phyloP scores from a whole-genome alignment of 305 asterid genomes.

The Solanum chacoense region DNA sequence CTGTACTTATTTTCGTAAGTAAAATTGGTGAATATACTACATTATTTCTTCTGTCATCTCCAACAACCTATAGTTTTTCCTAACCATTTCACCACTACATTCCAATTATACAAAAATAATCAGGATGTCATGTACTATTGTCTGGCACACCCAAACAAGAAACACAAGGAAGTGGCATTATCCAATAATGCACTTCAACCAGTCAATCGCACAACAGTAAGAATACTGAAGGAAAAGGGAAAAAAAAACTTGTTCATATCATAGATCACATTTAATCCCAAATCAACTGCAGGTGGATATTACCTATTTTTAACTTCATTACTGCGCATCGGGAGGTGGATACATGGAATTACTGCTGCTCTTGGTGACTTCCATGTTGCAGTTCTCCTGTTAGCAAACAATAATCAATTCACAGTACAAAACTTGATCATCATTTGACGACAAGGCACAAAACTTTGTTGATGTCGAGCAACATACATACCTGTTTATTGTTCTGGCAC shows the following conservation, averaged over 20 bases:
- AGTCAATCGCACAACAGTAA: not conserved
- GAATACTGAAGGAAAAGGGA: not conserved
- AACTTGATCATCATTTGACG: not conserved
- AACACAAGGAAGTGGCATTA: not conserved
- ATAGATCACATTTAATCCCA: not conserved
- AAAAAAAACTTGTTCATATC: not conserved
- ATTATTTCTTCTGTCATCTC: not conserved
- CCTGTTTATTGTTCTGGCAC: not conserved
- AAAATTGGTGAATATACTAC: not conserved
- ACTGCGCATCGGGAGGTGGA: slow-evolving; percentile 96
- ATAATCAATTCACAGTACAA: not conserved
- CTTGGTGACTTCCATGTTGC: slow-evolving; percentile 54
- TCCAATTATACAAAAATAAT: not conserved
- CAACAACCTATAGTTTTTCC: not conserved
- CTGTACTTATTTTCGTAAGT: not conserved
- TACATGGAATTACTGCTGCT: slow-evolving; percentile 62
- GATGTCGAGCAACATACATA: not conserved
- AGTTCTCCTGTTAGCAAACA: slow-evolving; percentile 25
- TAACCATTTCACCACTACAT: not conserved
- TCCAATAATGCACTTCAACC: not conserved
- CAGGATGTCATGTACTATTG: not conserved
- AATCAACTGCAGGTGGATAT: not conserved
- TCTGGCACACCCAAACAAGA: not conserved
- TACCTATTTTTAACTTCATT: slow-evolving; percentile 82
- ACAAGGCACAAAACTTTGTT: not conserved